Conservation (phyloP, 2,329 filamentous ascomycete genomes). For the Fonsecaea monophora region DNA sequence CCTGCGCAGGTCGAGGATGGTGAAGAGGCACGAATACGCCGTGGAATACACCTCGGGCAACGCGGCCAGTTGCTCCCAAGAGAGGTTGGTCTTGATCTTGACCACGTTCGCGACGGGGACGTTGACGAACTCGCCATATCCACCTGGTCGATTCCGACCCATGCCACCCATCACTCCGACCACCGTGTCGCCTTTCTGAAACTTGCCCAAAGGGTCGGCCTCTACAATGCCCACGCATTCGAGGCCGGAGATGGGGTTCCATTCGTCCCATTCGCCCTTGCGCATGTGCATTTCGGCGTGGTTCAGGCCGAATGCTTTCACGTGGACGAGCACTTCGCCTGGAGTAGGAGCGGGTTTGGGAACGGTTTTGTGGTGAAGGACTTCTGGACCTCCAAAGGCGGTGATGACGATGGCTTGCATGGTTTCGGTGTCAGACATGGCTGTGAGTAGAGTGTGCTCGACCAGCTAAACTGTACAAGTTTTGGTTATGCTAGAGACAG, state of each 20-base stretch:
- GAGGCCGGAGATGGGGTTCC: conserved; percentile 41
- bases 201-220: conserved; percentile 46
- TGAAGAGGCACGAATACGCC: conserved; percentile 51
- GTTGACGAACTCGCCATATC: conserved; percentile 51
- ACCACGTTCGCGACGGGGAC: conserved; percentile 48
- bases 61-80: conserved; percentile 51
- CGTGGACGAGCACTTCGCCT: conserved; percentile 45
- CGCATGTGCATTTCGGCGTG: conserved; percentile 58
- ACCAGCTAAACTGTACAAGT: not conserved
- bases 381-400: conserved; percentile 44
- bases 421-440: conserved; percentile 21
- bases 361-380: conserved; percentile 41
- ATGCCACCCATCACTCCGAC: conserved; percentile 54
- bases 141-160: conserved; percentile 49
- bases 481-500: not conserved
- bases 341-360: conserved; percentile 41
- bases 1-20: conserved; percentile 45
- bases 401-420: conserved; percentile 48
- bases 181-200: conserved; percentile 46
- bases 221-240: conserved; percentile 53
- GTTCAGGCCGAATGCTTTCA: conserved; percentile 54
- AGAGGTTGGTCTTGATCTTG: conserved; percentile 40
- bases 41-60: conserved; percentile 52
- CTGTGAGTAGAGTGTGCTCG: not conserved
- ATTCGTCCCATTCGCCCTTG: conserved; percentile 46